A percentile compares a stretch with the other conserved stretches of the same genome.
These are phyloP conservation scores for Clitoria ternatea DNA, from an alignment of 306 rosid genomes.

Conservation along the genomic window DNA sequence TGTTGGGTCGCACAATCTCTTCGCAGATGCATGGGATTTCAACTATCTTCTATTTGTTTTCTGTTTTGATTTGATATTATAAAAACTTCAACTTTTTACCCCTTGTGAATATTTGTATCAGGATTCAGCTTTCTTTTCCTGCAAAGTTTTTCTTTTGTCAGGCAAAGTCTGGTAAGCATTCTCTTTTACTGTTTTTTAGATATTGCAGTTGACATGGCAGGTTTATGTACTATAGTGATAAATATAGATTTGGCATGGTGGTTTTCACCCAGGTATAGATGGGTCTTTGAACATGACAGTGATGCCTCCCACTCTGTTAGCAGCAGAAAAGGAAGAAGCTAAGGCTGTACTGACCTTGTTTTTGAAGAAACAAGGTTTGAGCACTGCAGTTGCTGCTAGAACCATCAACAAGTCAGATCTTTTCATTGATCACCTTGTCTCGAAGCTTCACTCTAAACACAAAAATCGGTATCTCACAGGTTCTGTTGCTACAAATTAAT, in stretches of 20 bases:
- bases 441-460: slow-evolving; percentile 75
- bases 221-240: slow-evolving; percentile 9
- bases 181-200: background rate
- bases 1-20: background rate
- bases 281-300: slow-evolving; percentile 43
- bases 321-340: slow-evolving; percentile 95
- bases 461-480: slow-evolving; percentile 94
- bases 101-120: slow-evolving; percentile 23
- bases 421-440: slow-evolving; percentile 71
- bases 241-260: background rate
- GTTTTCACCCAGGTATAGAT: slow-evolving; percentile 42
- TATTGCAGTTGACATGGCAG: slow-evolving; percentile 15
- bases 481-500: slow-evolving; percentile 44
- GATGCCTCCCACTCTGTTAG: slow-evolving; percentile 60
- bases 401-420: slow-evolving; percentile 69
- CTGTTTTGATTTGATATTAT: background rate
- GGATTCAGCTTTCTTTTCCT: slow-evolving; percentile 50
- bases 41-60: background rate
- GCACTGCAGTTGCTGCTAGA: slow-evolving; percentile 69
- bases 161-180: slow-evolving; percentile 59
- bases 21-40: background rate
- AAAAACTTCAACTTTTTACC: background rate
- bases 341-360: slow-evolving; percentile 78
- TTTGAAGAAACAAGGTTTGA: slow-evolving; percentile 80
- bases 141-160: slow-evolving; percentile 49